Percentiles rank a stretch among this genome's conserved stretches.
phyloP scores from a whole-genome alignment of 2,329 filamentous ascomycete species.

The Zasmidium citrigriseum region DNA sequence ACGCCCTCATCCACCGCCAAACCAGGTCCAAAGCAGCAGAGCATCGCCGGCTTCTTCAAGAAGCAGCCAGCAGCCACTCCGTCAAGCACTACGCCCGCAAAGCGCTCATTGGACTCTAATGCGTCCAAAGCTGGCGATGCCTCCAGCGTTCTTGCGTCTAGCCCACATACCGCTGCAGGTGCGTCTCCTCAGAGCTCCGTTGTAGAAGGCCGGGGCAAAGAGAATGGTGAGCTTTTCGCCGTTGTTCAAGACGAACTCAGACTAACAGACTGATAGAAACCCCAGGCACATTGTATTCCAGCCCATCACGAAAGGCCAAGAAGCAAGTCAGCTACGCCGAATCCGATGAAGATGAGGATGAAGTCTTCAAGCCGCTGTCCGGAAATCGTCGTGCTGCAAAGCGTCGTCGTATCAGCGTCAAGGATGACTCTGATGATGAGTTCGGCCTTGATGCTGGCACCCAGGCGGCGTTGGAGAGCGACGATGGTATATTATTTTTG shows the following conservation, averaged over 20 bases:
- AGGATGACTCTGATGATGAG: constrained; percentile 69
- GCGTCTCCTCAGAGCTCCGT: constrained; percentile 55
- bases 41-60: constrained; percentile 78
- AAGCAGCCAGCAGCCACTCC: constrained; percentile 51
- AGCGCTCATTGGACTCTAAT: constrained; percentile 31
- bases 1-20: constrained; percentile 41
- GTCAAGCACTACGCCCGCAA: constrained; percentile 43
- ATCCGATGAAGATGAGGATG: constrained; percentile 71
- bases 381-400: constrained; percentile 53
- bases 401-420: constrained; percentile 62
- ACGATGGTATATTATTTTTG: constrained; percentile 55
- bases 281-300: constrained; percentile 57
- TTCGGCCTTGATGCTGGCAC: constrained; percentile 62
- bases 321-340: constrained; percentile 80
- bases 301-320: constrained; percentile 74
- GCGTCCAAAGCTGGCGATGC: constrained; percentile 17
- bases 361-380: constrained; percentile 63
- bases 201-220: constrained; percentile 52
- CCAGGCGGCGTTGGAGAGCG: constrained; percentile 59
- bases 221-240: constrained; percentile 46
- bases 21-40: constrained; percentile 63
- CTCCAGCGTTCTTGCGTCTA: constrained; percentile 20
- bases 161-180: constrained; percentile 21
- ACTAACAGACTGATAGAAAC: constrained; percentile 46
- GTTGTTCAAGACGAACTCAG: constrained; percentile 35